Conservation (phyloP, 1,284 basidiomycete species). For the Microbotryum violaceum region DNA sequence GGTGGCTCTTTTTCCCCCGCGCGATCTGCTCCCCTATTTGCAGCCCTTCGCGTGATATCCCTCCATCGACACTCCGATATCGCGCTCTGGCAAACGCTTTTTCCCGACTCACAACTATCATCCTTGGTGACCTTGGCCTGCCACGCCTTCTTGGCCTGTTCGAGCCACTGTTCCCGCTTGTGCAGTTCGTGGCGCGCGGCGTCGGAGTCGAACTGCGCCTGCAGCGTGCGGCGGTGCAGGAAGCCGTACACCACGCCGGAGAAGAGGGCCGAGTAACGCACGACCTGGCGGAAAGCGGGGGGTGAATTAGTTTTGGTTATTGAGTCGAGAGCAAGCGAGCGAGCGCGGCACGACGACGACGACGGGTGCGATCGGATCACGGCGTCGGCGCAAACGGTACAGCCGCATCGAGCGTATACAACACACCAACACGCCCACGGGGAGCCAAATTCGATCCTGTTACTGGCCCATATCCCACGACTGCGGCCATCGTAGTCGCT, state of each 20-base stretch:
- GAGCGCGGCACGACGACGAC: background rate
- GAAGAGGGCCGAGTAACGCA: conserved; percentile 86
- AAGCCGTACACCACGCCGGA: conserved; percentile 88
- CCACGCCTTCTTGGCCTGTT: conserved; percentile 85
- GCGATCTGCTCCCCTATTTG: no score
- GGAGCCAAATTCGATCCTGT: background rate
- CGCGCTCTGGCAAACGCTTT: no score
- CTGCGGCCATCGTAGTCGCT: background rate
- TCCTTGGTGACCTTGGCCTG: conserved; percentile 46
- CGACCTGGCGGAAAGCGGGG: no score
- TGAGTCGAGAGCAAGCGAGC: background rate
- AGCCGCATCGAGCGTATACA: background rate
- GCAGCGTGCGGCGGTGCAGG: conserved; percentile 81
- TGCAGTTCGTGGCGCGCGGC: conserved; percentile 61
- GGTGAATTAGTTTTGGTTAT: background rate
- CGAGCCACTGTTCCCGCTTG: conserved; percentile 67
- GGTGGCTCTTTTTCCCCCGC: no score
- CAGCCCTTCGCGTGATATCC: no score
- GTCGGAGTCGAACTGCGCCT: conserved; percentile 67
- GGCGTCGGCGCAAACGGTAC: background rate
- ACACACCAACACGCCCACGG: background rate
- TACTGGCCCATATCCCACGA: background rate
- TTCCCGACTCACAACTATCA: conserved; percentile 15
- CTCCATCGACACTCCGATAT: no score
- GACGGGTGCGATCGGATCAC: background rate